These are phyloP conservation scores for Penicillium lagena DNA, from an alignment of 495 filamentous ascomycete species.

Conservation along the genomic window DNA sequence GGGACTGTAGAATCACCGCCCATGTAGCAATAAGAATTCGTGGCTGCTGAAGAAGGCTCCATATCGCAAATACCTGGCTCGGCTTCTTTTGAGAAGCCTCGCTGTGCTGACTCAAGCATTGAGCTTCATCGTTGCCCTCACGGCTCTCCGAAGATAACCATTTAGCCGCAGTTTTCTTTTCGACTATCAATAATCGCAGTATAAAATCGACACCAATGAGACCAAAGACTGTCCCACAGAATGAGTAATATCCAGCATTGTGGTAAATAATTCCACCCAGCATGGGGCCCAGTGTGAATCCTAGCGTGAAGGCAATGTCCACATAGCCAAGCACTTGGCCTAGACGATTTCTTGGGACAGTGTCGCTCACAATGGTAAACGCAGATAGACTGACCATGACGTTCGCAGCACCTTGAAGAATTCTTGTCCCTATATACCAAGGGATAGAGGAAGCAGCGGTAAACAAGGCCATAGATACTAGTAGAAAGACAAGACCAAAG, in stretches of 20 bases:
- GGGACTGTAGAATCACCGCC: constrained; percentile 7
- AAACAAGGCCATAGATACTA: constrained; percentile 57
- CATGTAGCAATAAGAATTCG: constrained; percentile 10
- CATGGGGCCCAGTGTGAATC: constrained; percentile 58
- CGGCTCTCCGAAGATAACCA: constrained; percentile 31
- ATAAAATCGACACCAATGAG: constrained; percentile 56
- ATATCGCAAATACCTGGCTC: background rate
- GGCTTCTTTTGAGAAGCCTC: background rate
- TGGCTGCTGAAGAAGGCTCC: constrained; percentile 6
- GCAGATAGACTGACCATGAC: constrained; percentile 63
- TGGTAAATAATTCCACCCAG: constrained; percentile 67
- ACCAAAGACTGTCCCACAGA: constrained; percentile 59
- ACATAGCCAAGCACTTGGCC: constrained; percentile 66
- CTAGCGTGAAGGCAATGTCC: constrained; percentile 53
- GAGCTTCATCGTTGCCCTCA: background rate
- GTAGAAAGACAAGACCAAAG: constrained; percentile 55
- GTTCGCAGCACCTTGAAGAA: constrained; percentile 64
- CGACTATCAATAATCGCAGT: constrained; percentile 55
- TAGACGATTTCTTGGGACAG: constrained; percentile 51
- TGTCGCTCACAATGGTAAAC: constrained; percentile 67
- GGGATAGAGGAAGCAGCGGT: constrained; percentile 55
- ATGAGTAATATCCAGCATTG: constrained; percentile 55
- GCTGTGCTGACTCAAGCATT: too few relatives aligned
- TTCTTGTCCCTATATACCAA: constrained; percentile 53
- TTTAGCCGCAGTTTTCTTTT: constrained; percentile 61